phyloP scores from a whole-genome alignment of 306 rosid species.

The Fagus crenata region DNA sequence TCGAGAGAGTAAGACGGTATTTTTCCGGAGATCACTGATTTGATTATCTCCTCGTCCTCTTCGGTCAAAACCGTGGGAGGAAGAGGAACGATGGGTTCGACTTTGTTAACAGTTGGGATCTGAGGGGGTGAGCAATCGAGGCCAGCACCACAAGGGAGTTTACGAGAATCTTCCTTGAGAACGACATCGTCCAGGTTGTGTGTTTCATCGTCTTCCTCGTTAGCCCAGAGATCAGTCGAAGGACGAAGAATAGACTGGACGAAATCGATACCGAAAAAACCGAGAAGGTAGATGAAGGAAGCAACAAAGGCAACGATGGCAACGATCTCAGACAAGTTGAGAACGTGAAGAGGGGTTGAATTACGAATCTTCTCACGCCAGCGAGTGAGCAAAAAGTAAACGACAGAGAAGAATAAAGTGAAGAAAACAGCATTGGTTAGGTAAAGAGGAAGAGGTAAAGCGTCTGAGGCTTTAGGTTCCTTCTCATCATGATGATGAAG shows the following conservation, averaged over 20 bases:
- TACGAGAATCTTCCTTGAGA: conserved; percentile 47
- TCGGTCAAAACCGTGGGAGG: not conserved
- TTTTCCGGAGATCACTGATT: conserved; percentile 54
- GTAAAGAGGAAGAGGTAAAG: conserved; percentile 47
- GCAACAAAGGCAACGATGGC: conserved; percentile 64
- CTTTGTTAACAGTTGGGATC: no score
- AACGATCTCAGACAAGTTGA: conserved; percentile 61
- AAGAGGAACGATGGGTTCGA: no score
- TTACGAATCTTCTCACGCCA: conserved; percentile 91
- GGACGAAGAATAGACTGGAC: conserved; percentile 66
- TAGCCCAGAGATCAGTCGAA: conserved; percentile 47
- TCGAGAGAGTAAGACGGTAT: conserved; percentile 72
- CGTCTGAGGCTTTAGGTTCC: conserved; percentile 36
- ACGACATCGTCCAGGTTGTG: conserved; percentile 17
- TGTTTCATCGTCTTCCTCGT: conserved; percentile 49
- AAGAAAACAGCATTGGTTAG: conserved; percentile 66
- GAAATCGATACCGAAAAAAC: conserved; percentile 80
- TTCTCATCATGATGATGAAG: conserved; percentile 15
- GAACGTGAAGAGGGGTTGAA: conserved; percentile 73
- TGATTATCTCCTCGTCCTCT: conserved; percentile 61
- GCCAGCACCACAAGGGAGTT: conserved; percentile 43
- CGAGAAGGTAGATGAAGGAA: conserved; percentile 70
- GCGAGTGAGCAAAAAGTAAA: conserved; percentile 68
- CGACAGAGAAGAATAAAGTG: conserved; percentile 72
- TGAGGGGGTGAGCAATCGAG: conserved; percentile 40